Percentiles rank a stretch among this genome's conserved stretches.
Conservation (phyloP, 1,139 yeast species). For the Insectozyma bohioensis region DNA sequence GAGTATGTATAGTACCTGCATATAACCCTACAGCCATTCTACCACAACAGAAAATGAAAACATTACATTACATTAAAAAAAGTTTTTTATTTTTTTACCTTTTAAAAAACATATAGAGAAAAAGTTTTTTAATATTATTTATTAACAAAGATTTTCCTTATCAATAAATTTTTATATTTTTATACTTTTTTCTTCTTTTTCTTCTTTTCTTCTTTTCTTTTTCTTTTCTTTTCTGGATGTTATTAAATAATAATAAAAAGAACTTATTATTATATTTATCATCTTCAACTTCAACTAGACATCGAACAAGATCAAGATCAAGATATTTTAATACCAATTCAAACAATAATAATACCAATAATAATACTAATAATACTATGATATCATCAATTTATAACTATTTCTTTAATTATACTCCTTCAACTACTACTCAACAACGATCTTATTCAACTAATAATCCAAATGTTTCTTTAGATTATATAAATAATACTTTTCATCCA, state of each 20-base stretch:
- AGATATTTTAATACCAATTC: not conserved
- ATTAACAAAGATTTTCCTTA: too few species aligned
- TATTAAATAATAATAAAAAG: not conserved
- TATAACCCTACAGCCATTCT: too few species aligned
- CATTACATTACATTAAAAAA: too few species aligned
- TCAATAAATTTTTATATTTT: too few species aligned
- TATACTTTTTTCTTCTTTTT: not conserved
- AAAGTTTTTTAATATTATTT: too few species aligned
- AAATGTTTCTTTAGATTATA: constrained; percentile 15
- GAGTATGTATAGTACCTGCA: too few species aligned
- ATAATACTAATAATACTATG: constrained; percentile 4
- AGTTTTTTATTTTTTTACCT: too few species aligned
- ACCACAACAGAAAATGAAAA: too few species aligned
- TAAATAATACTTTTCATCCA: constrained; percentile 41
- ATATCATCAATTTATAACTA: constrained; percentile 10
- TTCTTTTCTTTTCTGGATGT: constrained; percentile 4
- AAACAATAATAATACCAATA: not conserved
- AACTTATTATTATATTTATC: constrained; percentile 1
- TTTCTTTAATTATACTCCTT: constrained; percentile 5
- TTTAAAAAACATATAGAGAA: too few species aligned
- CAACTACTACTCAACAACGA: constrained; percentile 2
- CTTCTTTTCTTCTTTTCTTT: constrained; percentile 1
- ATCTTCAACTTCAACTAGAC: not conserved
- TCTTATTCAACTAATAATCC: constrained; percentile 30
- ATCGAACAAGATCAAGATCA: constrained; percentile 1